A percentile compares a stretch with the other conserved stretches of the same genome.
These are phyloP conservation scores for Tubosaeta sp. DNA, from an alignment of 768 basidiomycete genomes.

Conservation along the genomic window DNA sequence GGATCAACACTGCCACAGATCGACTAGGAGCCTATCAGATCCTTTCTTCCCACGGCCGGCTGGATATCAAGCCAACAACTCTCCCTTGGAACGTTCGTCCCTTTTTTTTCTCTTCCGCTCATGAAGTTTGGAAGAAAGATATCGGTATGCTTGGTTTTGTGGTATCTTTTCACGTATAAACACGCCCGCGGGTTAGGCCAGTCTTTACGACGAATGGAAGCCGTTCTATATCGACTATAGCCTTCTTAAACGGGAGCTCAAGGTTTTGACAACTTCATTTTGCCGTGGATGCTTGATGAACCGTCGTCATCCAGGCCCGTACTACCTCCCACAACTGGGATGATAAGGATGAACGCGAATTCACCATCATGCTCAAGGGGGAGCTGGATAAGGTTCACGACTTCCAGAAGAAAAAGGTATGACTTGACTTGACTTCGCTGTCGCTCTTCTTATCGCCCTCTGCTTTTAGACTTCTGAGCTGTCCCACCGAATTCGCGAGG, in stretches of 20 bases:
- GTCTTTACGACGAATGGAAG: conserved; percentile 87
- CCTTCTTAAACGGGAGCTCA: conserved; percentile 83
- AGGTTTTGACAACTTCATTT: conserved; percentile 41
- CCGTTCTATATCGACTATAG: conserved; percentile 91
- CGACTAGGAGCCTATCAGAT: neutral
- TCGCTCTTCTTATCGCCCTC: neutral
- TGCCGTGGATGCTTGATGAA: neutral
- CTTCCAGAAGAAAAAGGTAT: conserved; percentile 87
- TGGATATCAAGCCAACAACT: neutral
- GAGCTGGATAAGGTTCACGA: conserved; percentile 94
- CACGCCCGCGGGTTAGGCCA: conserved; percentile 44
- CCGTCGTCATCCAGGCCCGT: conserved; percentile 33
- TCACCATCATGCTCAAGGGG: conserved; percentile 69
- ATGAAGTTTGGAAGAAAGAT: conserved; percentile 88
- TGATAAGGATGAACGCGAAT: conserved; percentile 75
- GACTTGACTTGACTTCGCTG: neutral
- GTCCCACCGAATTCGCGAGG: conserved; percentile 72
- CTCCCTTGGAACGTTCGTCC: neutral
- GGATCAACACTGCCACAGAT: conserved; percentile 10
- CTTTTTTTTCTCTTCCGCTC: neutral
- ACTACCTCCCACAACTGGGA: conserved; percentile 64
- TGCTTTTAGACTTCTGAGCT: conserved; percentile 69
- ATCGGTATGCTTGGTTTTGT: conserved; percentile 38
- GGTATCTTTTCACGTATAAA: neutral
- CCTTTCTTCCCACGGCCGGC: conserved; percentile 10